Percentiles rank a stretch among this genome's conserved stretches.
Conservation (phyloP, 371 early-diverging fungal species). For the Lichtheimia ramosa region DNA sequence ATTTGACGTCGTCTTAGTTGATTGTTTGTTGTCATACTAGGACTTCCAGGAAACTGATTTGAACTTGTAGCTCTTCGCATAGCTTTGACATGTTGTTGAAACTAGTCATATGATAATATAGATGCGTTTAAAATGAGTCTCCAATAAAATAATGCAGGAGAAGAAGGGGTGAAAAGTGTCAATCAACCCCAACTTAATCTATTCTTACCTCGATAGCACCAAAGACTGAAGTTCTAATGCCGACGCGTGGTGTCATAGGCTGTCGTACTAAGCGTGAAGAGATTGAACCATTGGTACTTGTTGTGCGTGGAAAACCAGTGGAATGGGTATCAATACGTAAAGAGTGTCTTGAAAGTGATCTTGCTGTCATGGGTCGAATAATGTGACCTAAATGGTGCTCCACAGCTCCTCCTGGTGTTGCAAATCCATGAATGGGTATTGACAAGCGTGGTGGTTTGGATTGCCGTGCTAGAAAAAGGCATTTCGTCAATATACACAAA, state of each 20-base stretch:
- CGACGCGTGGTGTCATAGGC: slow-evolving; percentile 46
- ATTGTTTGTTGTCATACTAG: not conserved
- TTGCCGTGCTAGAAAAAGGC: no score
- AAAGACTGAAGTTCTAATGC: slow-evolving; percentile 48
- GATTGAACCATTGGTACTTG: slow-evolving; percentile 32
- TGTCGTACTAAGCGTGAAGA: slow-evolving; percentile 25
- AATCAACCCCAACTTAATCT: not conserved
- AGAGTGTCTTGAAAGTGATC: slow-evolving; percentile 23
- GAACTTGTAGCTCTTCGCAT: slow-evolving; percentile 31
- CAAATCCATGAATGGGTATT: slow-evolving; percentile 32
- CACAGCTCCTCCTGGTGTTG: slow-evolving; percentile 3
- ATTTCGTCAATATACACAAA: no score
- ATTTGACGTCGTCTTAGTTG: slow-evolving; percentile 15
- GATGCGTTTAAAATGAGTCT: slow-evolving; percentile 13
- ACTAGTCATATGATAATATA: slow-evolving; percentile 19
- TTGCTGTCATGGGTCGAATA: slow-evolving; percentile 33
- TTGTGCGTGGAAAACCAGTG: slow-evolving; percentile 22
- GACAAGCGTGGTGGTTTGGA: slow-evolving; percentile 23
- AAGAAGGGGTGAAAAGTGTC: slow-evolving; percentile 2
- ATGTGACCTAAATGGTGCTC: slow-evolving; percentile 34
- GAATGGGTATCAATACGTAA: slow-evolving; percentile 13
- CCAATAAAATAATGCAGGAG: not conserved
- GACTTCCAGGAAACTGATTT: slow-evolving; percentile 1
- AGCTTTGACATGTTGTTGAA: slow-evolving; percentile 35
- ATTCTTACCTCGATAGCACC: slow-evolving; percentile 48